Evolutionary conservation across 2,329 filamentous ascomycete genomes (phyloP).

Genomic region (Lithohypha guttulata): DNA sequence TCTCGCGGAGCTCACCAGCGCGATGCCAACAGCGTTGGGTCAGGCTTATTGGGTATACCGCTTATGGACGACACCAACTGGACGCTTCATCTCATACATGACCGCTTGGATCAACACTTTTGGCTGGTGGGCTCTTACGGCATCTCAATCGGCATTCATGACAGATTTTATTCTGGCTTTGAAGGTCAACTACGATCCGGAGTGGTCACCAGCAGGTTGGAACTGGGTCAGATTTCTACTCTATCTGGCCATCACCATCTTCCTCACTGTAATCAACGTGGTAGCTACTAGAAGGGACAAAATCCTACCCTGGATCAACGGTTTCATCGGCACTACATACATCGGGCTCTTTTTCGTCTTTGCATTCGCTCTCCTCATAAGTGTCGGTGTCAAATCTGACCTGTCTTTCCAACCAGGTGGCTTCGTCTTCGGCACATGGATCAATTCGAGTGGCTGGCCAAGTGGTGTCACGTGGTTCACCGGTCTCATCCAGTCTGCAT

Average conservation of each 20-base stretch:
- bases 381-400: conserved; percentile 37
- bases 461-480: conserved; percentile 29
- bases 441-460: conserved; percentile 19
- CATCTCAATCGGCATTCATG: conserved; percentile 49
- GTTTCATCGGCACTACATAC: conserved; percentile 46
- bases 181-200: conserved; percentile 42
- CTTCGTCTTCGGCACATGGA: conserved; percentile 18
- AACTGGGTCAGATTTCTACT: conserved; percentile 48
- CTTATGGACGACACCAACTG: conserved; percentile 30
- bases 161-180: conserved; percentile 47
- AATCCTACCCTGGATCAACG: conserved; percentile 44
- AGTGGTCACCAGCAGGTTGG: conserved; percentile 35
- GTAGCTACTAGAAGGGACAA: conserved; percentile 41
- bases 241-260: conserved; percentile 40
- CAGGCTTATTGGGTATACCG: conserved; percentile 49
- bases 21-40: conserved; percentile 50
- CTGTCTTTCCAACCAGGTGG: conserved; percentile 23
- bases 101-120: conserved; percentile 52
- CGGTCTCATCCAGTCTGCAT: conserved; percentile 30
- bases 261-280: conserved; percentile 42
- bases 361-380: conserved; percentile 41
- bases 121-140: conserved; percentile 48
- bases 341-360: conserved; percentile 43
- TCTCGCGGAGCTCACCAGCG: conserved; percentile 46
- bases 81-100: conserved; percentile 45